Percentiles rank a stretch among this genome's conserved stretches.
Evolutionary conservation across 495 filamentous ascomycete species (phyloP).

Genomic region (Lasiosphaeria miniovina): DNA sequence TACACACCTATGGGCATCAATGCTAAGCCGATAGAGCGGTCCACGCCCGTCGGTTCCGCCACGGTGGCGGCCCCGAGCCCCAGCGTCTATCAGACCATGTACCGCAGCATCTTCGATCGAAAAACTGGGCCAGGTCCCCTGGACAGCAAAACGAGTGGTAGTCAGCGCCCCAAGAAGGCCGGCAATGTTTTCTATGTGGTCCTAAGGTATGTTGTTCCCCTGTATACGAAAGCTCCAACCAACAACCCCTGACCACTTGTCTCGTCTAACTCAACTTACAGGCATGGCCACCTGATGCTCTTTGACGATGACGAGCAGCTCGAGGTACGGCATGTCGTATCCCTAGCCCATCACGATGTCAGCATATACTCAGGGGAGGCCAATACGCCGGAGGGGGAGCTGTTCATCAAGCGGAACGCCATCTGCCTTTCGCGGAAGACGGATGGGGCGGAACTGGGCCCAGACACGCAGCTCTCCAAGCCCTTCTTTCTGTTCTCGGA

Average conservation of each 20-base stretch:
- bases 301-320: conserved; percentile 86
- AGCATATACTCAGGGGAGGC: conserved; percentile 81
- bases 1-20: conserved; percentile 87
- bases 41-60: conserved; percentile 71
- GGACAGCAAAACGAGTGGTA: conserved; percentile 44
- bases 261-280: conserved; percentile 33
- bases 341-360: conserved; percentile 81
- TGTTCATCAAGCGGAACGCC: conserved; percentile 94
- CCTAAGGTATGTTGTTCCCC: conserved; percentile 58
- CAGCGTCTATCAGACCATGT: conserved; percentile 97
- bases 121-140: conserved; percentile 54
- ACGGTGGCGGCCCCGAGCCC: conserved; percentile 69
- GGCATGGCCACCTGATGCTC: conserved; percentile 95
- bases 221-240: background rate
- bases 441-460: conserved; percentile 53
- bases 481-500: conserved; percentile 95
- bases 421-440: conserved; percentile 74
- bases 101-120: conserved; percentile 89
- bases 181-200: conserved; percentile 95
- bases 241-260: background rate
- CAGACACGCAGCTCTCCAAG: conserved; percentile 56
- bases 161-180: conserved; percentile 66
- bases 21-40: conserved; percentile 86
- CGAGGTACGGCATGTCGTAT: conserved; percentile 93
- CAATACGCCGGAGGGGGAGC: conserved; percentile 81